A percentile compares a stretch with the other conserved stretches of the same genome.
Evolutionary conservation across 73 alveolate genomes (phyloP).

Genomic region (Tetrahymena elliotti): DNA sequence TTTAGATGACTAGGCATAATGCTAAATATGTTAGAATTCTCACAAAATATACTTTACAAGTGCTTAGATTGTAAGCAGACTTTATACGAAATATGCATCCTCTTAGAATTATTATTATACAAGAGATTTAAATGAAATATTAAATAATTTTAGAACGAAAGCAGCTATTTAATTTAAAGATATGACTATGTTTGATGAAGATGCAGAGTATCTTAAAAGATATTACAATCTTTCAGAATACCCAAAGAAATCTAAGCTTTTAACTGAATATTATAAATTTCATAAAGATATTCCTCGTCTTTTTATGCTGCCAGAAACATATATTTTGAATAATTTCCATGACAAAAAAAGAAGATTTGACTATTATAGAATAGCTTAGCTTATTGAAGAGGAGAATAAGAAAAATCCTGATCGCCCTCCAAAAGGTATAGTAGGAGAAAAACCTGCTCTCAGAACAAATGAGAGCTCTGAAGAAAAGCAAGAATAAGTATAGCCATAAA

Average conservation of each 20-base stretch:
- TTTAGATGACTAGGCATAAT: background rate
- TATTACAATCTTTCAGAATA: slow-evolving; percentile 22
- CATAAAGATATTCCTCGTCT: slow-evolving; percentile 39
- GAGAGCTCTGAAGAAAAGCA: background rate
- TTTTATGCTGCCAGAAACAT: background rate
- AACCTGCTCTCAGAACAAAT: background rate
- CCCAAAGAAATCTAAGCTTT: slow-evolving; percentile 4
- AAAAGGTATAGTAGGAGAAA: slow-evolving; percentile 30
- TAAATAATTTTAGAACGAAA: background rate
- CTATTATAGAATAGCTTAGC: slow-evolving; percentile 14
- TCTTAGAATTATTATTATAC: slow-evolving; percentile 38
- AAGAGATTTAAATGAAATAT: slow-evolving; percentile 28
- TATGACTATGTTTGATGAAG: slow-evolving; percentile 14
- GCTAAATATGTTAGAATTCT: background rate
- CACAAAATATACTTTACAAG: background rate
- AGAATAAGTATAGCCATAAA: background rate
- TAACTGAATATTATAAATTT: slow-evolving; percentile 38
- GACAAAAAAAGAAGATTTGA: slow-evolving; percentile 29
- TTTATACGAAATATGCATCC: slow-evolving; percentile 35
- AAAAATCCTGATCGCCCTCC: slow-evolving; percentile 36
- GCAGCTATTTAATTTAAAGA: slow-evolving; percentile 9
- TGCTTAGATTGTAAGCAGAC: background rate
- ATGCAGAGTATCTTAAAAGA: slow-evolving; percentile 32
- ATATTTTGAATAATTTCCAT: slow-evolving; percentile 22
- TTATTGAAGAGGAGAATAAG: slow-evolving; percentile 27